Evolutionary conservation across 2,329 filamentous ascomycete species (phyloP).

Genomic region (Atkinsonella texensis): DNA sequence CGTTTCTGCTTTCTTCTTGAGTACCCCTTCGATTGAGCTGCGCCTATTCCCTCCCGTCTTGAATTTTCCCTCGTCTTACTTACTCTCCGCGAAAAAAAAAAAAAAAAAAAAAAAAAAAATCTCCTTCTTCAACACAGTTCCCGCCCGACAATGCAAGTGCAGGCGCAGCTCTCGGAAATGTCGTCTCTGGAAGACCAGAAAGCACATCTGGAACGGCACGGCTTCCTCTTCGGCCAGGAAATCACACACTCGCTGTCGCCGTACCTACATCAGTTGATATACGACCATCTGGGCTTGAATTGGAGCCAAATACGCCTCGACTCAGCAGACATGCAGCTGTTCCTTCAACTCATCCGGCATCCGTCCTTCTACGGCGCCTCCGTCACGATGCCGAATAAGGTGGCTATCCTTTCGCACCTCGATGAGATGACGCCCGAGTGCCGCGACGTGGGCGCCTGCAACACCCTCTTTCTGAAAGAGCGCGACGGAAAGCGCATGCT

Average conservation of each 20-base stretch:
- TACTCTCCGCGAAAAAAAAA: not conserved
- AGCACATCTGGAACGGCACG: slow-evolving; percentile 29
- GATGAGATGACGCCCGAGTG: slow-evolving; percentile 65
- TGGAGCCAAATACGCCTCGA: slow-evolving; percentile 43
- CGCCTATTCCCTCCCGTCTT: too few relatives aligned
- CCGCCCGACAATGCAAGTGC: not conserved
- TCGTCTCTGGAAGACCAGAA: slow-evolving; percentile 6
- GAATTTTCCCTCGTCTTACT: too few relatives aligned
- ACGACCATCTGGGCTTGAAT: slow-evolving; percentile 34
- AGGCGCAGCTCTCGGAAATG: not conserved
- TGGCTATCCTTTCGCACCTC: slow-evolving; percentile 60
- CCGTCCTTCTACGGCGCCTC: slow-evolving; percentile 51
- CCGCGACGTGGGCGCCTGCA: slow-evolving; percentile 62
- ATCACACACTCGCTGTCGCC: slow-evolving; percentile 44
- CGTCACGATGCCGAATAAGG: slow-evolving; percentile 78
- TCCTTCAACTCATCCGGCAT: slow-evolving; percentile 39
- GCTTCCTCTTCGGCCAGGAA: slow-evolving; percentile 46
- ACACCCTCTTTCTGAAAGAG: slow-evolving; percentile 59
- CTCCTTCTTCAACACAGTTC: not conserved
- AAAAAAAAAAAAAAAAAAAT: not conserved
- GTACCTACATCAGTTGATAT: slow-evolving; percentile 41
- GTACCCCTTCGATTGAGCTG: too few relatives aligned
- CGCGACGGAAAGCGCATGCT: slow-evolving; percentile 37
- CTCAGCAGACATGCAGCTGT: slow-evolving; percentile 35
- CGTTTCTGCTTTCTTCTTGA: not conserved